Conservation (phyloP, 2,329 filamentous ascomycete genomes). For the Blastomyces parvus region DNA sequence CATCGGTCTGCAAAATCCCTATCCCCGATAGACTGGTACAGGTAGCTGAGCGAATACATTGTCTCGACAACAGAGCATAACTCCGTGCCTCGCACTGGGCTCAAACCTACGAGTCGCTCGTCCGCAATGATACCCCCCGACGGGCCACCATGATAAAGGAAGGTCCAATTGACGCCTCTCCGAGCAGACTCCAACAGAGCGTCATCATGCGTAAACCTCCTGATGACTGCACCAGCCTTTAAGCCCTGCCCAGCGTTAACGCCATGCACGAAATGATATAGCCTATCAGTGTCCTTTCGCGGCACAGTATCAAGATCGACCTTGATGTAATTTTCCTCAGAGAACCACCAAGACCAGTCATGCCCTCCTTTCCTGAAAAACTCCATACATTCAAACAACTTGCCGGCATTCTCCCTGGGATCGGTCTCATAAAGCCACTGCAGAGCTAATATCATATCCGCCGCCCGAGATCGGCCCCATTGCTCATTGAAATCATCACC, state of each 20-base stretch:
- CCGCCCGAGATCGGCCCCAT: constrained; percentile 33
- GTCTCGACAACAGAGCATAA: constrained; percentile 45
- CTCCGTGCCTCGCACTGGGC: constrained; percentile 39
- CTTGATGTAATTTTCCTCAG: constrained; percentile 29
- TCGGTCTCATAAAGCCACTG: constrained; percentile 43
- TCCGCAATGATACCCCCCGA: constrained; percentile 44
- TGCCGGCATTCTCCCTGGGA: constrained; percentile 28
- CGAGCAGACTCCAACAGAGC: constrained; percentile 32
- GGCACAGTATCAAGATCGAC: constrained; percentile 28
- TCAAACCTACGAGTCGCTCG: constrained; percentile 39
- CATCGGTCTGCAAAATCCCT: constrained; percentile 43
- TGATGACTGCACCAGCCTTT: constrained; percentile 38
- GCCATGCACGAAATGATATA: constrained; percentile 38
- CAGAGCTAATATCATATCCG: constrained; percentile 39
- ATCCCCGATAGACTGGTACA: constrained; percentile 43
- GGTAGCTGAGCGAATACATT: constrained; percentile 43
- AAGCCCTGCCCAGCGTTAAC: constrained; percentile 43
- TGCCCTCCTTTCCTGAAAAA: constrained; percentile 31
- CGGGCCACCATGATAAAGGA: constrained; percentile 40
- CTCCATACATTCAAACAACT: constrained; percentile 37
- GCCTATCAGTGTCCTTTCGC: constrained; percentile 22
- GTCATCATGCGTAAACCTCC: constrained; percentile 39
- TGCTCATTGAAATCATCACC: constrained; percentile 36
- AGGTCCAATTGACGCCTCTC: constrained; percentile 40
- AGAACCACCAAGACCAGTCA: constrained; percentile 36